phyloP scores from a whole-genome alignment of 73 alveolate genomes.

The Tetrahymena malaccensis region DNA sequence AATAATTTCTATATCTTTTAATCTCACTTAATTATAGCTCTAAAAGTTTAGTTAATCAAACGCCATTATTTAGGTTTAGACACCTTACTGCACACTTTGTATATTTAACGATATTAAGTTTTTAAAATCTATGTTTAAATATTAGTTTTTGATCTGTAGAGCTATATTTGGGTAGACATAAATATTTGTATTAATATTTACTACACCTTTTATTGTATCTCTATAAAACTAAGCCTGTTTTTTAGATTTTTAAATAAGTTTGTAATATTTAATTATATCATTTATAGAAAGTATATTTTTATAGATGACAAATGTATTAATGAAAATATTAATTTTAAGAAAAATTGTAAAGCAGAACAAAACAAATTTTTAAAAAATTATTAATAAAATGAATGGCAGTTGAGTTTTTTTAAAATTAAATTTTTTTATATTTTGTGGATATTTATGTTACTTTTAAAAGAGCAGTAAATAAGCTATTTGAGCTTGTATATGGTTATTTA shows the following conservation, averaged over 20 bases:
- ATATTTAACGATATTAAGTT: background rate
- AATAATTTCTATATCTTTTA: background rate
- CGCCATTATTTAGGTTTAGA: background rate
- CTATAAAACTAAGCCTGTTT: background rate
- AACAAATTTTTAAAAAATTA: too few species aligned
- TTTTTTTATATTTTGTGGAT: too few species aligned
- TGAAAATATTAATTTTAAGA: too few species aligned
- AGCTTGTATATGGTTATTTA: background rate
- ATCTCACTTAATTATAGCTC: background rate
- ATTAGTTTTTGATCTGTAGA: background rate
- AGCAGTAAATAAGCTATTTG: background rate
- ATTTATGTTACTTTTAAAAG: background rate
- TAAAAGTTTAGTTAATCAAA: background rate
- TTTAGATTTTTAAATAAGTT: background rate
- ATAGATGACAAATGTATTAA: too few species aligned
- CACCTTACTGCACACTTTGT: background rate
- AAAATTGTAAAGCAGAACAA: too few species aligned
- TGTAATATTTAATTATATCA: background rate
- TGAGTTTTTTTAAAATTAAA: too few species aligned
- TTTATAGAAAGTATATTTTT: too few species aligned
- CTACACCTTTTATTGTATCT: background rate
- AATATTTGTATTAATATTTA: background rate
- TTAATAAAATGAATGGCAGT: too few species aligned
- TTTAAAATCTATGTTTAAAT: background rate
- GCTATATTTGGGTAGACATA: background rate